phyloP scores from a whole-genome alignment of 2,329 filamentous ascomycete genomes.

The Orbilia blumenaviensis region DNA sequence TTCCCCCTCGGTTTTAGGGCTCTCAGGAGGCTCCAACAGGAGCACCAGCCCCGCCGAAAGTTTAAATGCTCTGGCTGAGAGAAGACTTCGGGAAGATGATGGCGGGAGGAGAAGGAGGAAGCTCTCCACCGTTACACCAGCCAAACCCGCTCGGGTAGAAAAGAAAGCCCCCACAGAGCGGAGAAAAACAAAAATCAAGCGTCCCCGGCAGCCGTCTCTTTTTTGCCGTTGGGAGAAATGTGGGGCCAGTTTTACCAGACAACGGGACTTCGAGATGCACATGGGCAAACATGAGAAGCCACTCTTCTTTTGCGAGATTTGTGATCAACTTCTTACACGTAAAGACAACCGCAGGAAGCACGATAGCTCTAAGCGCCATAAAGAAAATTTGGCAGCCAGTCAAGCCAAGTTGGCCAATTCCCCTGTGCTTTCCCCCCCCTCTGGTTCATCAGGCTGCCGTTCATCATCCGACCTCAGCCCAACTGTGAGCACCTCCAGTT shows the following conservation, averaged over 20 bases:
- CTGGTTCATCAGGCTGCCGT: background rate
- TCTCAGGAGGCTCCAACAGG: background rate
- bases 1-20: background rate
- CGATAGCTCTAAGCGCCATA: background rate
- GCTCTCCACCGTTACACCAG: background rate
- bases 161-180: background rate
- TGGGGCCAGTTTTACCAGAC: slow-evolving; percentile 2
- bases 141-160: background rate
- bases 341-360: slow-evolving; percentile 29
- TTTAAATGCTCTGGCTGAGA: slow-evolving; percentile 6
- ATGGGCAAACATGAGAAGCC: slow-evolving; percentile 27
- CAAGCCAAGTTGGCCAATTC: background rate
- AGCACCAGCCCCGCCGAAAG: background rate
- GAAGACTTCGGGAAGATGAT: slow-evolving; percentile 6
- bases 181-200: background rate
- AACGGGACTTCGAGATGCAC: slow-evolving; percentile 23
- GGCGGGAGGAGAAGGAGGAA: slow-evolving; percentile 13
- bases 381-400: background rate
- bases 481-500: slow-evolving; percentile 21
- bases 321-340: background rate
- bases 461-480: background rate
- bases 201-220: slow-evolving; percentile 6
- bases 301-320: slow-evolving; percentile 21
- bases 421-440: background rate
- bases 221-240: slow-evolving; percentile 12